Evolutionary conservation across 352 stramenopile species (phyloP), one percentile per base, ranked within the genome.

Genomic region (Phytophthora niederhauseri): DNA sequence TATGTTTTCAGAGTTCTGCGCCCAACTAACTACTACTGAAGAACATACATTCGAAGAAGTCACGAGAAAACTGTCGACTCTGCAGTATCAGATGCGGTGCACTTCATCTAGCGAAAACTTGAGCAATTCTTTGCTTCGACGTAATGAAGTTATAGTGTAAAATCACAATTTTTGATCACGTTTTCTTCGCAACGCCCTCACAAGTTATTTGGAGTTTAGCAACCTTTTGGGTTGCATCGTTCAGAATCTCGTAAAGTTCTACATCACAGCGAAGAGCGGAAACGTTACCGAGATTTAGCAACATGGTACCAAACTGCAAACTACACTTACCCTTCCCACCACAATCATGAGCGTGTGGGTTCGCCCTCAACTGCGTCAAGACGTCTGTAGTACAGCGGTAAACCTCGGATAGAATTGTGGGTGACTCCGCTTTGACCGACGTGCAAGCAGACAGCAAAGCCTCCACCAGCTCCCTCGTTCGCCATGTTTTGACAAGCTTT

Each of bases 401-500:
- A 22, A 22, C 41, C 41, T 22, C 17, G 12, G 15, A 19, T 2
- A 49, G 4, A 3, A 31, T 57, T 15, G 57, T 48, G 1, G 41
- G 7, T 26, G 57, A 66, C 9, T 57, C 36, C 11, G 46, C 22
- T 52, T 64, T 31, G 19, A 64, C 46, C 4, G 68, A 45, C 17
- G n/a, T 43, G 30, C 45, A 68, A 24, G 68, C 49, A 20, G n/a
- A 28, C 12, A 75, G 9, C 22, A 75, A n/a, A 41, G 20, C 20
- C 20, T 68, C 58, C 24, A 72, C 46, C 19, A 75, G 50, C 15
- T 60, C 46, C 4, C 53, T 48, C 3, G 52, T 72, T 11, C n/a
- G 36, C 68, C 68, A 75, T 4, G 8, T 57, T 15, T 19, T n/a
- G 30, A 63, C 43, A 6, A 3, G 22, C n/a, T 65, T 36, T 4